A percentile compares a stretch with the other conserved stretches of the same genome.
Conservation (phyloP, 2,329 filamentous ascomycete species). For the Arthrobotrys musiformis region DNA sequence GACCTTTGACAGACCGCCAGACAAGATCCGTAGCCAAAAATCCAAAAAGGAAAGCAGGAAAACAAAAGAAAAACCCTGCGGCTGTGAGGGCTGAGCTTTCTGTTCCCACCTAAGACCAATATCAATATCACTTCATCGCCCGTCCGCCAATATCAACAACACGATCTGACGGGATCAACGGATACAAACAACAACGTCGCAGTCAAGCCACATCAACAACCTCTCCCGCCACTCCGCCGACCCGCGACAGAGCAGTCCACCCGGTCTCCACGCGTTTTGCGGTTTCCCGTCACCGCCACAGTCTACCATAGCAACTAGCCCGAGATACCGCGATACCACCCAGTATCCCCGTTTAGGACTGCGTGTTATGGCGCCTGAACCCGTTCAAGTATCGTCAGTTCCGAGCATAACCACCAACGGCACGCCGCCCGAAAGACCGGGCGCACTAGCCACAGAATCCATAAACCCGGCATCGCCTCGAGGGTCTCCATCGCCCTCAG, state of each 20-base stretch:
- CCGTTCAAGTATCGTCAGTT: slow-evolving; percentile 52
- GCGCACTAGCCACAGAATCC: slow-evolving; percentile 50
- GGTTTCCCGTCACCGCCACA: slow-evolving; percentile 20
- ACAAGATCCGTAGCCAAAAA: not conserved
- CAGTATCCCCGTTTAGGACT: not conserved
- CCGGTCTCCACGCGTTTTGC: slow-evolving; percentile 3
- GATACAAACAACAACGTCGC: slow-evolving; percentile 30
- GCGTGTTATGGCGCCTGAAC: slow-evolving; percentile 54
- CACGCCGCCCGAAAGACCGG: slow-evolving; percentile 52
- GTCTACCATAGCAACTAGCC: not conserved
- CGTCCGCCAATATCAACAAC: slow-evolving; percentile 21
- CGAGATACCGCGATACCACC: not conserved
- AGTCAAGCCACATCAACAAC: slow-evolving; percentile 37
- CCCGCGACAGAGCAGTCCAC: slow-evolving; percentile 1
- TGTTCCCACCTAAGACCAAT: not conserved
- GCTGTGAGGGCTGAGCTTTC: slow-evolving; percentile 25
- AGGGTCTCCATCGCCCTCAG: slow-evolving; percentile 48
- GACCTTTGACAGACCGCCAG: not conserved
- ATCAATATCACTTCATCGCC: not conserved
- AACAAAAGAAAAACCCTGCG: slow-evolving; percentile 5
- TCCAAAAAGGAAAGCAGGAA: not conserved
- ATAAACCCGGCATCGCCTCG: slow-evolving; percentile 50
- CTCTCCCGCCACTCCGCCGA: slow-evolving; percentile 4
- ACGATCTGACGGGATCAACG: slow-evolving; percentile 35
- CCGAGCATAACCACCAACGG: slow-evolving; percentile 55